Percentiles rank a stretch among this genome's conserved stretches.
Conservation (phyloP, 495 filamentous ascomycete genomes). For the Daldinia grandis region DNA sequence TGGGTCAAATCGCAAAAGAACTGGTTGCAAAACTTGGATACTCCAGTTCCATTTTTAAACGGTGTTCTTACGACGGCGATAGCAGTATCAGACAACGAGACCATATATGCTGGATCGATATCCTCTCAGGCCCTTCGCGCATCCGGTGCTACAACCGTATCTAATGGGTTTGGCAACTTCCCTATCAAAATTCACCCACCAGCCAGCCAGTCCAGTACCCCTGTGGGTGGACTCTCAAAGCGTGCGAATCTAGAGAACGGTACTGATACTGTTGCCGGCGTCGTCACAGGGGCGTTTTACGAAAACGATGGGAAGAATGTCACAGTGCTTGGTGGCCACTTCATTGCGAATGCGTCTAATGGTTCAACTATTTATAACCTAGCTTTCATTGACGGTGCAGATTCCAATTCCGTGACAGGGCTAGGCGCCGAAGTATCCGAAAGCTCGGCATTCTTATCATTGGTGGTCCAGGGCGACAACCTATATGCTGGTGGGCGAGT, state of each 20-base stretch:
- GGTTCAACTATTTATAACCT: constrained; percentile 81
- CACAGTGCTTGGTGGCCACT: constrained; percentile 90
- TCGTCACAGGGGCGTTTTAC: constrained; percentile 81
- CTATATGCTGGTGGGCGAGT: constrained; percentile 86
- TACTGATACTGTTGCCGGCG: constrained; percentile 61
- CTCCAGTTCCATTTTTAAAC: constrained; percentile 68
- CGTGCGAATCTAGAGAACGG: constrained; percentile 60
- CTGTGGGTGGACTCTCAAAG: constrained; percentile 57
- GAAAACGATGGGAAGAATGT: constrained; percentile 72
- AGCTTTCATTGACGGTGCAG: constrained; percentile 68
- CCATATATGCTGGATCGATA: constrained; percentile 81
- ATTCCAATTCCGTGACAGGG: constrained; percentile 72
- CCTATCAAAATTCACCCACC: constrained; percentile 66
- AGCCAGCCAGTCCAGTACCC: constrained; percentile 40
- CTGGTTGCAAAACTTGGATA: constrained; percentile 85
- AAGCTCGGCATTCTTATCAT: constrained; percentile 77
- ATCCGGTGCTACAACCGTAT: constrained; percentile 72
- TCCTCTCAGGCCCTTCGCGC: constrained; percentile 72
- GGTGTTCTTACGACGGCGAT: constrained; percentile 75
- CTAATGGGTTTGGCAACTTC: constrained; percentile 62
- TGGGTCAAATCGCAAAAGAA: constrained; percentile 92
- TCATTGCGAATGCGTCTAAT: constrained; percentile 73
- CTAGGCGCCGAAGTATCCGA: constrained; percentile 69
- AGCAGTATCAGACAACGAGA: constrained; percentile 65
- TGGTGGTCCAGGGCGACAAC: constrained; percentile 71